Base-by-base conservation (phyloP, 768 basidiomycete species). In the Rhodotorula graminis region DNA sequence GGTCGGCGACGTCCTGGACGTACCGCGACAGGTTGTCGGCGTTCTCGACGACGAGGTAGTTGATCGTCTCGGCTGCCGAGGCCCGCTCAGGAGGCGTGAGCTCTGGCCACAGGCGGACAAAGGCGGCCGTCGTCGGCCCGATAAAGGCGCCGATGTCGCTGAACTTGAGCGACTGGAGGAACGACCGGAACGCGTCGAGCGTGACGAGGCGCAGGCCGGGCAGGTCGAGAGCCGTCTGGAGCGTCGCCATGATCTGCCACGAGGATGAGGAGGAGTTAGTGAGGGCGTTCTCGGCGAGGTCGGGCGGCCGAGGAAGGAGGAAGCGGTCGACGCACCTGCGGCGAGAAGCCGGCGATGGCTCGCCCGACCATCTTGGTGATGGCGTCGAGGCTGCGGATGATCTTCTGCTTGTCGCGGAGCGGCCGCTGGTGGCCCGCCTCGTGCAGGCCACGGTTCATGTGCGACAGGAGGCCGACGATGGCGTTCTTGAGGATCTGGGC, bases 191-290 rank as follows among this genome's bases (percentile, higher is more conserved):
- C 52, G 88, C 90, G 46, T 86, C 83, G 6, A 99, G 83, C 0
- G 92, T 90, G 14, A 88, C 88, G 69, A 90, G 87, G 0, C 90
- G 86, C 14, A 99, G 84, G 71, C 89, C 89, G 0, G 86, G 85
- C 19, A 91, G 84, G 47, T 83, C 81, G n/a, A 96, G 84, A 82
- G 89, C 90, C 12, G 90, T 92, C 82, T 98, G 95, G 52, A 99
- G 85, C 27, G 90, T 93, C 0, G 95, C 93, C 90, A 98, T 93
- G 76, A 97, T 89, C 95, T 99, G 76, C n/a, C 16, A 31, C 27
- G 27, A 19, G 2, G 16, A 3, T 6, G 31, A 27, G 3, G 9
- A 16, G 29, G 4, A 25, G 19, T 33, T 5, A 46, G 53, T 10
- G 15, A 25, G 15, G 6, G 21, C 18, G n/a, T 44, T 19, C 47